These are phyloP conservation scores for Apostasia ramifera DNA, from an alignment of 106 monocot genomes.

Conservation along the genomic window DNA sequence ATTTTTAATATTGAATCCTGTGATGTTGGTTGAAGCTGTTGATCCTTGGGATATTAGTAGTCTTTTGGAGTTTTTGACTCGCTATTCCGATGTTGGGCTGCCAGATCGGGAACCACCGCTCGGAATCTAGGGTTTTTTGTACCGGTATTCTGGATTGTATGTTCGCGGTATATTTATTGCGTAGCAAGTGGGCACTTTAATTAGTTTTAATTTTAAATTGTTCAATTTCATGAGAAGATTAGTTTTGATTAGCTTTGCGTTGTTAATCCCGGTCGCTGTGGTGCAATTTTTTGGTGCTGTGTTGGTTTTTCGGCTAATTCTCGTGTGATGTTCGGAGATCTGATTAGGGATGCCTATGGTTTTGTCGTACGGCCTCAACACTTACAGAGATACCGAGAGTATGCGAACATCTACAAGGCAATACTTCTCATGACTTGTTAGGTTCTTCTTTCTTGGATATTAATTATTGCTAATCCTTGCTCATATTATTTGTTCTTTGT, in stretches of 20 bases:
- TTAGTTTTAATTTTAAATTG: no score
- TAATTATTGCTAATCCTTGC: not conserved
- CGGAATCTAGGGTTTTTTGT: no score
- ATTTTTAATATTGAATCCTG: no score
- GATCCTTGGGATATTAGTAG: no score
- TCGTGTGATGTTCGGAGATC: constrained; percentile 7
- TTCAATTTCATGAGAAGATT: no score
- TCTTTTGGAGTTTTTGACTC: not conserved
- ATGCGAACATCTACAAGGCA: constrained; percentile 94
- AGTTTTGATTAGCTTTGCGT: not conserved
- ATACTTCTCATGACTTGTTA: constrained; percentile 3
- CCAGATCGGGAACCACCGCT: no score
- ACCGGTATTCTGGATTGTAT: no score
- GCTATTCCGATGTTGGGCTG: constrained; percentile 5
- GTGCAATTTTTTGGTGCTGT: not conserved
- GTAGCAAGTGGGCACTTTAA: no score
- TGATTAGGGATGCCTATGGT: constrained; percentile 95
- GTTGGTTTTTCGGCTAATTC: not conserved
- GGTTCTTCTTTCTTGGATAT: not conserved
- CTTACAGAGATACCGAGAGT: constrained; percentile 91
- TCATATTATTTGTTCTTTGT: not conserved
- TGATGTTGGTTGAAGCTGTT: no score
- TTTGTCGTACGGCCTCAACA: constrained; percentile 96
- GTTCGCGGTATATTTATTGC: no score
- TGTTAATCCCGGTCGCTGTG: not conserved